These are phyloP conservation scores for Luvunga scandens DNA, from an alignment of 345 rosid species.

Conservation along the genomic window DNA sequence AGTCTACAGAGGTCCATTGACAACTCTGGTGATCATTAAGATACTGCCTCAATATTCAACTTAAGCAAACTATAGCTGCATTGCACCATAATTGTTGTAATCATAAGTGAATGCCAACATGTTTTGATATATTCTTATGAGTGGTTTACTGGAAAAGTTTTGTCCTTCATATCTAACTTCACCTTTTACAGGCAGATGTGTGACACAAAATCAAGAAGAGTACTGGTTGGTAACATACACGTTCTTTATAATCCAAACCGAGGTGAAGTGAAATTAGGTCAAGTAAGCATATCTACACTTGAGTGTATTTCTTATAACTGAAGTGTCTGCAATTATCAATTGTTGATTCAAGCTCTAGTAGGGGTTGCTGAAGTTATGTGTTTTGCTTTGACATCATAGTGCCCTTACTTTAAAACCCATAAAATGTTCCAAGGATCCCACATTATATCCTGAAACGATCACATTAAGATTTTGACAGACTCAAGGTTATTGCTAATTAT, in stretches of 20 bases:
- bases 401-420: not conserved
- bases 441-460: not conserved
- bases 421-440: not conserved
- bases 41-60: not conserved
- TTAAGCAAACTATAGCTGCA: not conserved
- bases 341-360: not conserved
- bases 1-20: not conserved
- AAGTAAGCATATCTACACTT: slow-evolving; percentile 45
- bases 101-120: not conserved
- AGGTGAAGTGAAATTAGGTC: slow-evolving; percentile 82
- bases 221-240: slow-evolving; percentile 69
- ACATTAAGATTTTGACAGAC: not conserved
- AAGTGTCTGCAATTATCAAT: not conserved
- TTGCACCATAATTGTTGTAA: not conserved
- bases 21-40: not conserved
- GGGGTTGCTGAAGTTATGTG: not conserved
- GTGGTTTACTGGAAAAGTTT: slow-evolving; percentile 9
- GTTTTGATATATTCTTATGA: not conserved
- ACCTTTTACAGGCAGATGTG: slow-evolving; percentile 47
- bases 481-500: no score
- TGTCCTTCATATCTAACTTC: slow-evolving; percentile 36
- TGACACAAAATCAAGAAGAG: slow-evolving; percentile 47
- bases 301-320: slow-evolving; percentile 1
- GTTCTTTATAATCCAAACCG: slow-evolving; percentile 63
- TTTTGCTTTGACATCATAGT: not conserved